Evolutionary conservation across 2,329 filamentous ascomycete genomes (phyloP), one percentile per base, ranked within the genome.

Genomic region (Penicillium rolfsii): DNA sequence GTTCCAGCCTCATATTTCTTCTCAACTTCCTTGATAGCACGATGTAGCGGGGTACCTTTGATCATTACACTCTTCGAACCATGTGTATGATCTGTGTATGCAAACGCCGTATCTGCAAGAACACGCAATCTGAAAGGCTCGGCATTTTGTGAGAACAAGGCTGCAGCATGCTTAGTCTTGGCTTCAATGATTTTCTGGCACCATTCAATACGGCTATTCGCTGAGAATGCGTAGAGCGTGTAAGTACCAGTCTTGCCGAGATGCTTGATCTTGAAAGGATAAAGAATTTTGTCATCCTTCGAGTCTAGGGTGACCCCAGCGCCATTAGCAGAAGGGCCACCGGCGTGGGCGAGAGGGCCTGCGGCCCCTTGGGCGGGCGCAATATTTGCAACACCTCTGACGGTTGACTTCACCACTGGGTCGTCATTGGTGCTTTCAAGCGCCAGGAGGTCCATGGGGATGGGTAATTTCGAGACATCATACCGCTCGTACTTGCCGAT

Each of bases 231-330:
- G 74, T 96, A 98, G 1, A 99, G 81, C 0, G 91, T 97, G 75
- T 97, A 98, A 0, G 91, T 89, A 68, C 97, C 93, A 52, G 79
- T 74, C 64, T 96, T 91, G 12, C 96, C 95, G 22, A 99, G 85
- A 79, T 99, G 95, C 79, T 97, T 97, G 74, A 99, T 87, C 67
- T 89, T 89, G 86, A 99, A 99, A 0, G 96, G 95, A 74, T 93
- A 99, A 69, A 99, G 79, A 49, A 95, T 90, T 74, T 89, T 91
- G 72, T 91, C 89, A 66, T 96, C 91, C 64, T 87, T 90, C 30
- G 83, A 79, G 36, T 87, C 86, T 19, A 85, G 73, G 2, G 79
- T 77, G 1, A 80, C 82, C 11, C 74, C 76, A 6, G 80, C 76
- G 12, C 81, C 79, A 33, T 79, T 81, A 7, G 87, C 80, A 3